Conservation (phyloP, 1,284 basidiomycete species). For the Kalmanozyma brasiliensis region DNA sequence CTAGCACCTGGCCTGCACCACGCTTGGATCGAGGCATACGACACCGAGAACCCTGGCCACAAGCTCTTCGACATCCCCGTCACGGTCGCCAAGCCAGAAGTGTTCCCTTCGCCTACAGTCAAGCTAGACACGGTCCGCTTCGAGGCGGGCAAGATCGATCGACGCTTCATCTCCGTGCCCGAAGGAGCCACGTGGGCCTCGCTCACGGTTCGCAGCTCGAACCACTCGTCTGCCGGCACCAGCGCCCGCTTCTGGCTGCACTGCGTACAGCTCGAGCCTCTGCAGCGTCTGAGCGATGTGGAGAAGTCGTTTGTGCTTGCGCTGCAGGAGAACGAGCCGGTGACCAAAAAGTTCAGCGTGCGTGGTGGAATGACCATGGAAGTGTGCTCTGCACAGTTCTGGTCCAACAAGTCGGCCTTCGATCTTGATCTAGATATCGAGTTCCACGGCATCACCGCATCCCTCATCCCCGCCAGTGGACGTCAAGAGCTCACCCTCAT, state of each 20-base stretch:
- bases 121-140: constrained; percentile 49
- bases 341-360: constrained; percentile 64
- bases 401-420: constrained; percentile 63
- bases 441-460: constrained; percentile 66
- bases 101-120: constrained; percentile 51
- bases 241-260: constrained; percentile 67
- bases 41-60: constrained; percentile 57
- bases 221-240: constrained; percentile 59
- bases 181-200: constrained; percentile 68
- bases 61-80: constrained; percentile 67
- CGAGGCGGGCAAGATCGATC: constrained; percentile 61
- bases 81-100: constrained; percentile 66
- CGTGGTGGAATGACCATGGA: constrained; percentile 67
- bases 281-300: constrained; percentile 60
- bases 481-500: constrained; percentile 62
- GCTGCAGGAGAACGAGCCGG: constrained; percentile 65
- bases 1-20: constrained; percentile 65
- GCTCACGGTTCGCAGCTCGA: constrained; percentile 59
- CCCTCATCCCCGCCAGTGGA: constrained; percentile 47
- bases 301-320: constrained; percentile 65
- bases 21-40: constrained; percentile 63
- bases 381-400: constrained; percentile 67
- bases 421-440: constrained; percentile 66
- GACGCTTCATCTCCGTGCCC: constrained; percentile 66
- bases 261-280: constrained; percentile 65